Conservation (phyloP, 2,329 filamentous ascomycete genomes). For the Pseudogymnoascus sp. region DNA sequence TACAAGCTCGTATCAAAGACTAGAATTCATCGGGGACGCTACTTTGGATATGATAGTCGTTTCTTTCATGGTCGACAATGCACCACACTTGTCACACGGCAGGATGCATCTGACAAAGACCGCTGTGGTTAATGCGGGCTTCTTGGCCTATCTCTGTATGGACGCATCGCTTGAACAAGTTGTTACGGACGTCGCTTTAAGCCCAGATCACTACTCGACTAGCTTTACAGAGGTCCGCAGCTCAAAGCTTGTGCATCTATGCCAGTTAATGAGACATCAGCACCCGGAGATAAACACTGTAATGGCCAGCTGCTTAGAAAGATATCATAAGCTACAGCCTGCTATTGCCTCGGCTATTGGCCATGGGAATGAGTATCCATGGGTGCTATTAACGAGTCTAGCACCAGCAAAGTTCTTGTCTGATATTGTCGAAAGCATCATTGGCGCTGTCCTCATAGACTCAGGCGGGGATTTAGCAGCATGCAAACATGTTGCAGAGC, state of each 20-base stretch:
- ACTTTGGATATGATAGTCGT: constrained; percentile 74
- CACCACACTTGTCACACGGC: constrained; percentile 41
- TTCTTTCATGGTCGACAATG: constrained; percentile 40
- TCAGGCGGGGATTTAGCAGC: constrained; percentile 53
- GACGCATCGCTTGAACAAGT: constrained; percentile 36
- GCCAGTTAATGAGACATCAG: constrained; percentile 60
- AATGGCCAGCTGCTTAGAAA: background rate
- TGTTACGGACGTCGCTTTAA: constrained; percentile 14
- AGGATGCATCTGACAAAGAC: constrained; percentile 72
- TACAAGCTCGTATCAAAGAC: constrained; percentile 54
- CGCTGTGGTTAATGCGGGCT: constrained; percentile 69
- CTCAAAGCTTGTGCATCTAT: constrained; percentile 42
- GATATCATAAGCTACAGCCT: constrained; percentile 11
- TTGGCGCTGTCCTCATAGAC: constrained; percentile 82
- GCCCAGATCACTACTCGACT: background rate
- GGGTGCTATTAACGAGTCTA: constrained; percentile 60
- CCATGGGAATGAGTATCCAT: constrained; percentile 57
- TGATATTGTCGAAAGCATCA: constrained; percentile 70
- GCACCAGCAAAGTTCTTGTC: constrained; percentile 70
- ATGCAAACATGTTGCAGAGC: constrained; percentile 53
- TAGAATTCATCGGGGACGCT: constrained; percentile 84
- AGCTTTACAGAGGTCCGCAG: constrained; percentile 7
- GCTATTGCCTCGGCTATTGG: constrained; percentile 35
- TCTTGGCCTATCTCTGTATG: constrained; percentile 71
- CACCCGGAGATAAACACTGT: constrained; percentile 35